Percentiles rank a stretch among this genome's conserved stretches.
These are phyloP conservation scores for Claviceps sp. DNA, from an alignment of 2,329 filamentous ascomycete genomes.

Conservation along the genomic window DNA sequence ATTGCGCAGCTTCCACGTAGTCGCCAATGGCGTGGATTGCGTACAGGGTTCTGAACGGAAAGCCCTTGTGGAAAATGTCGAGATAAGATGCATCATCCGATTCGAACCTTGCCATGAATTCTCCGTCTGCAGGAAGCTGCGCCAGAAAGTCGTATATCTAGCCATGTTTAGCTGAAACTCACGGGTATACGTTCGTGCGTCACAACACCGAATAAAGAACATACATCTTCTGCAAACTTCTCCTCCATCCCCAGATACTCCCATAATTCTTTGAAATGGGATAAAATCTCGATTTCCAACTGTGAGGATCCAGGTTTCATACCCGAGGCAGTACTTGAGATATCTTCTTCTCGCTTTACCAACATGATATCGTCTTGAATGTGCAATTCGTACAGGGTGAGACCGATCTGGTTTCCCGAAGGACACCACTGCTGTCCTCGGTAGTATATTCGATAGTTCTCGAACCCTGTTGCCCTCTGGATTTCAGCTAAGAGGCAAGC, in stretches of 20 bases:
- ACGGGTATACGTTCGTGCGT: neutral
- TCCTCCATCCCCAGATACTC: constrained; percentile 64
- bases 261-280: constrained; percentile 76
- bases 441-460: constrained; percentile 61
- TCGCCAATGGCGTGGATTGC: constrained; percentile 53
- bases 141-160: constrained; percentile 59
- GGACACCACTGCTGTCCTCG: constrained; percentile 53
- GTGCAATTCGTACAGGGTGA: constrained; percentile 54
- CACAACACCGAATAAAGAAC: constrained; percentile 5
- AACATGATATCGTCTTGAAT: constrained; percentile 52
- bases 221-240: constrained; percentile 51
- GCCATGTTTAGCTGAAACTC: constrained; percentile 8
- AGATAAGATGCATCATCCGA: constrained; percentile 36
- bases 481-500: constrained; percentile 56
- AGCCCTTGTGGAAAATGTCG: constrained; percentile 53
- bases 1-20: constrained; percentile 38
- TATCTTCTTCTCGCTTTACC: constrained; percentile 44
- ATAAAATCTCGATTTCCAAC: constrained; percentile 67
- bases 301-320: constrained; percentile 39
- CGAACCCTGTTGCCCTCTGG: constrained; percentile 57
- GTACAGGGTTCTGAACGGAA: constrained; percentile 63
- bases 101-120: constrained; percentile 45
- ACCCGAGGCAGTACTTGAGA: constrained; percentile 26
- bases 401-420: constrained; percentile 41
- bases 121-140: constrained; percentile 54